phyloP scores from a whole-genome alignment of 2,329 filamentous ascomycete genomes.

The Pseudopithomyces chartarum region DNA sequence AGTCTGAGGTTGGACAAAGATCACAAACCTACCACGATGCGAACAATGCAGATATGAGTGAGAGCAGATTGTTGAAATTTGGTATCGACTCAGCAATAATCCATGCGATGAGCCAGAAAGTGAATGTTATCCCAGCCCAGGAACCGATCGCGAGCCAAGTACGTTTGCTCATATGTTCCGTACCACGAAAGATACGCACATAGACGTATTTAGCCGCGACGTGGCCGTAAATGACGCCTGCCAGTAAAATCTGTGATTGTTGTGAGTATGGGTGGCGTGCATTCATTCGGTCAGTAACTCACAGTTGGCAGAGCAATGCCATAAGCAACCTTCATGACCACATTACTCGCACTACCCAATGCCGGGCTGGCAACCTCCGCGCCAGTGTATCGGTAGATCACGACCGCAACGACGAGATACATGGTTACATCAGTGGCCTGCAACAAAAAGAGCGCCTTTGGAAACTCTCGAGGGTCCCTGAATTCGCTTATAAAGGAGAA shows the following conservation, averaged over 20 bases:
- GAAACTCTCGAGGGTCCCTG: constrained; percentile 63
- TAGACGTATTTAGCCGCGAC: constrained; percentile 70
- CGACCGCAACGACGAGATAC: constrained; percentile 69
- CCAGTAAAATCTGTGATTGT: constrained; percentile 61
- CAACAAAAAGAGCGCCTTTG: constrained; percentile 65
- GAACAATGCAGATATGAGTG: constrained; percentile 62
- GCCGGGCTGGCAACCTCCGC: constrained; percentile 66
- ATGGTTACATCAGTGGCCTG: constrained; percentile 63
- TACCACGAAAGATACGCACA: constrained; percentile 64
- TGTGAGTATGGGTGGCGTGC: not conserved
- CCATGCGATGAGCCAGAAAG: constrained; percentile 66
- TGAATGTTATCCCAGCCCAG: constrained; percentile 63
- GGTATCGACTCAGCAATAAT: constrained; percentile 72
- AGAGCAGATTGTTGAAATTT: constrained; percentile 68
- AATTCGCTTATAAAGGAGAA: constrained; percentile 70
- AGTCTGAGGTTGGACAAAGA: not conserved
- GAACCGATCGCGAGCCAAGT: constrained; percentile 39
- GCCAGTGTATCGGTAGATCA: constrained; percentile 71
- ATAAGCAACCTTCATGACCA: constrained; percentile 69
- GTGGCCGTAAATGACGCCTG: constrained; percentile 71
- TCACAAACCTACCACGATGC: constrained; percentile 57
- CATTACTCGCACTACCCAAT: constrained; percentile 61
- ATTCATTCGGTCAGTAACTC: not conserved
- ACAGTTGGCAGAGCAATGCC: constrained; percentile 68
- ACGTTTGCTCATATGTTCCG: constrained; percentile 44